Evolutionary conservation across 495 filamentous ascomycete species (phyloP).

Genomic region (Penicillium simplicissimum): DNA sequence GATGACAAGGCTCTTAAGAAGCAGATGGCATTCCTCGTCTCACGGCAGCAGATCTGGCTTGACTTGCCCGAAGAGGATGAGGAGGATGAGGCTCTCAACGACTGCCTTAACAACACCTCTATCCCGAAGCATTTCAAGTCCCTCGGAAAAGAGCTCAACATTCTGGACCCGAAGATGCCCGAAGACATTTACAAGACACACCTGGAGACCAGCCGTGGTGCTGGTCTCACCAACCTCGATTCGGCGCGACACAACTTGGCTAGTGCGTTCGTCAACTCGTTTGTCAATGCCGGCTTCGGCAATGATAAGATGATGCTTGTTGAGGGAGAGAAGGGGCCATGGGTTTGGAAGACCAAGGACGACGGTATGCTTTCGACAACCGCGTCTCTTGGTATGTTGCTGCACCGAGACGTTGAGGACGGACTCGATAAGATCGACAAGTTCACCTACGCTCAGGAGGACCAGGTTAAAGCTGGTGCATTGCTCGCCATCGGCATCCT

Average conservation of each 20-base stretch:
- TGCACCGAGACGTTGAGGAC: constrained; percentile 86
- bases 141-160: constrained; percentile 92
- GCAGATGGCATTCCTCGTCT: constrained; percentile 92
- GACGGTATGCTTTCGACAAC: constrained; percentile 96
- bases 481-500: constrained; percentile 89
- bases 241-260: constrained; percentile 95
- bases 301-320: constrained; percentile 97
- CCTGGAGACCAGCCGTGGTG: constrained; percentile 88
- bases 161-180: constrained; percentile 92
- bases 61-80: constrained; percentile 60
- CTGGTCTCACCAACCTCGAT: constrained; percentile 90
- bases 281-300: constrained; percentile 93
- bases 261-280: constrained; percentile 93
- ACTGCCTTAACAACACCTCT: constrained; percentile 83
- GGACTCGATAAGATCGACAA: constrained; percentile 91
- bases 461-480: constrained; percentile 86
- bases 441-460: constrained; percentile 81
- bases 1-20: constrained; percentile 81
- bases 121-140: constrained; percentile 91
- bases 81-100: constrained; percentile 71
- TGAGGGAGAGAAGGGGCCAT: constrained; percentile 73
- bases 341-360: constrained; percentile 99
- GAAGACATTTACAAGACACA: constrained; percentile 99
- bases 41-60: constrained; percentile 86
- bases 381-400: constrained; percentile 84